phyloP scores from a whole-genome alignment of 352 stramenopile genomes.

The Phytopythium mirpurense region DNA sequence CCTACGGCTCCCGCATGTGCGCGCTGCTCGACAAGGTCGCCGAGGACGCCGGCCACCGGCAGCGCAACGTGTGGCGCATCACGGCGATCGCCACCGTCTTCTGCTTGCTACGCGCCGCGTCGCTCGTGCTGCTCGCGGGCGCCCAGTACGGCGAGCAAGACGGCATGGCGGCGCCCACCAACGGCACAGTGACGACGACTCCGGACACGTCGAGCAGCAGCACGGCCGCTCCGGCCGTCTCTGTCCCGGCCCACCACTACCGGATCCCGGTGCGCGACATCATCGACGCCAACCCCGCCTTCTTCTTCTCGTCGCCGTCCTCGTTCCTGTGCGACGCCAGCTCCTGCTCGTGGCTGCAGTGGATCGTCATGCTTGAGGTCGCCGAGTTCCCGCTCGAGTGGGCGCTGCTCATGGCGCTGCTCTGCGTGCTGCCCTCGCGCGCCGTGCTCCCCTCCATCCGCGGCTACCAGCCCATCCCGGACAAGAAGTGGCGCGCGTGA shows the following conservation, averaged over 20 bases:
- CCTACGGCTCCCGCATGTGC: constrained; percentile 53
- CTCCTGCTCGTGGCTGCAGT: constrained; percentile 30
- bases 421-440: constrained; percentile 50
- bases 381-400: constrained; percentile 58
- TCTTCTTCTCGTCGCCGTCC: constrained; percentile 48
- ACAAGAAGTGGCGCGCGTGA: constrained; percentile 11
- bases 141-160: constrained; percentile 26
- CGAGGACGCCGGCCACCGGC: constrained; percentile 35
- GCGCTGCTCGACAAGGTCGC: constrained; percentile 47
- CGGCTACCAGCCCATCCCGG: constrained; percentile 45
- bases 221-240: too few species aligned
- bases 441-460: constrained; percentile 48
- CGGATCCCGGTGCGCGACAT: constrained; percentile 35
- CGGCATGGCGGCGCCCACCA: neutral
- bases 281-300: constrained; percentile 53
- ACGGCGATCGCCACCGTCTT: constrained; percentile 48
- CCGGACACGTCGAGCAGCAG: too few species aligned
- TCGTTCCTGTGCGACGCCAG: constrained; percentile 9
- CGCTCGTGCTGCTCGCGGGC: constrained; percentile 36
- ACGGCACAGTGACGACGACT: constrained; percentile 1
- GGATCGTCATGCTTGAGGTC: constrained; percentile 57
- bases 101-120: constrained; percentile 44
- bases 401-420: constrained; percentile 47
- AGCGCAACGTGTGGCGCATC: constrained; percentile 59
- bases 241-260: constrained; percentile 17